Evolutionary conservation across 805 yeast genomes (phyloP), one percentile per base, ranked within the genome.

Genomic region (Schwanniomyces yamadae): DNA sequence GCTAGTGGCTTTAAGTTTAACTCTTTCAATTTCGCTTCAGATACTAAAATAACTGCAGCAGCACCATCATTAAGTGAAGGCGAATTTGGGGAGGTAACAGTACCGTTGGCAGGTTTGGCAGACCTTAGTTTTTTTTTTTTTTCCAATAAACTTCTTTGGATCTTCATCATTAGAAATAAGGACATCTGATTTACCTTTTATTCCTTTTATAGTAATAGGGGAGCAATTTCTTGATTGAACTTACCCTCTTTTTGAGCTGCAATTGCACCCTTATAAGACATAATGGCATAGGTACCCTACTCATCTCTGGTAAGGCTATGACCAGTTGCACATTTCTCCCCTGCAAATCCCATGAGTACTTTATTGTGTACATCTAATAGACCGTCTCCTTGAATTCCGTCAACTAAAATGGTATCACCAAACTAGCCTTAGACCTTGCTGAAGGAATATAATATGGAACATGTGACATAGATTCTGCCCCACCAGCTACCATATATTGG

Each of bases 31-130:
- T 89, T 89, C 45, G 69, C 69, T 59, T 78, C 96, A 40, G 95
- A 84, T 34, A 87, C 93, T 48, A 91, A 74, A 29, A 91, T 72
- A 23, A 91, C 78, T 31, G 98, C 98, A 36, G 98, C 96, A 60
- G 87, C 98, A 67, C 99, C 99, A 64, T 91, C 99, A 64, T 90
- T 93, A 54, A 91, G 73, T 57, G 95, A 88, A 19, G 97, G 88
- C 19, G 98, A 95, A 62, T 93, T 93, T 52, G 97, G 95, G 14
- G 95, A 97, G 24, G 99, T 91, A 42, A 91, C 91, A 25, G 96
- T 85, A 61, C 98, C 99, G 50, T 83, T 81, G 24, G 87, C 98
- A 36, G 99, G 80, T 72, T 97, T 84, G 20, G 97, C 96, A 39
- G 82, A 35, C 59, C 74, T 78, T n/a, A n/a, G n/a, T n/a, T n/a